Base-by-base conservation (phyloP, 306 rosid genomes). In the Urtica urens region DNA sequence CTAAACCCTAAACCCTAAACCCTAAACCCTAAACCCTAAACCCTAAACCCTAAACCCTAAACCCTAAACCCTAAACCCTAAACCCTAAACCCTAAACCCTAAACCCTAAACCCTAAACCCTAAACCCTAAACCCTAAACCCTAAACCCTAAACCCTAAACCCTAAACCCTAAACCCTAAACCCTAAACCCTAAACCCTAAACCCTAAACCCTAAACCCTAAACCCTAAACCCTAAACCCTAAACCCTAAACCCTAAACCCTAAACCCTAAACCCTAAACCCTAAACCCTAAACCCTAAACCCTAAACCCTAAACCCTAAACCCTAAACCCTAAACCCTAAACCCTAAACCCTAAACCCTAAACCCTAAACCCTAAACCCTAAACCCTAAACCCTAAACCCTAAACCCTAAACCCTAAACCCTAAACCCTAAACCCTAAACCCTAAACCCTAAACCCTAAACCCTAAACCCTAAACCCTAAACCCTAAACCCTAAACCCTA, bases 71-170 rank as follows among this genome's bases (percentile, higher is more conserved):
- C 49, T 40, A 38, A 38, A 40, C 48, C 48, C 49, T 40, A 38
- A 38, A 55, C 34, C 60, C 37, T 39, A 55, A 24, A 25, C 7
- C 51, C 58, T 37, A 40, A 55, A 55, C 60, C 49, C 48, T 55
- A 55, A 55, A 38, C 60, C 60, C 60, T 38, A 55, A 55, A 55
- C 49, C 60, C 60, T 55, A 55, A 55, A 55, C 60, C 60, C 24
- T 14, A 39, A 55, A 25, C 48, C 31, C 3, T 33, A 55, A 14
- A 44, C 49, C 31, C 7, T 33, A 29, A 30, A 30, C 49, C 24
- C 0, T 33, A 55, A 1, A 44, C 38, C 24, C 7, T 18, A 38
- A 24, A 29, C 24, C 7, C 19, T 33, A 24, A 29, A 44, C 16
- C 5, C 21, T 33, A 25, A 44, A 30, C 12, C 5, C 23, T 35